These are phyloP conservation scores for Closterium sp. DNA, from an alignment of 139 green algal species.

Conservation along the genomic window DNA sequence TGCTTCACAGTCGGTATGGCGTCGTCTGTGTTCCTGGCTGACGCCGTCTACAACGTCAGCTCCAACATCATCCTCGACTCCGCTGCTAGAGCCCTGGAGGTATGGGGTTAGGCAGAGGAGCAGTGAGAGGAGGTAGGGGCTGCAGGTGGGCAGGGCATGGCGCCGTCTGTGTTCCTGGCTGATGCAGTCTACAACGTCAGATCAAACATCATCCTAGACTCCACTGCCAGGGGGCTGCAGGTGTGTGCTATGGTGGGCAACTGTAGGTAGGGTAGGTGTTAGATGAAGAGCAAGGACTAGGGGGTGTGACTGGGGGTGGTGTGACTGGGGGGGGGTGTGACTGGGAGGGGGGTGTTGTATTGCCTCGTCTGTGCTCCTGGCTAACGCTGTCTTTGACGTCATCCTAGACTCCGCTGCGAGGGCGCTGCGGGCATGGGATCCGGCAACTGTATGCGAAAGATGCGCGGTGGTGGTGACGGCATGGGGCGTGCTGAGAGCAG, in stretches of 20 bases:
- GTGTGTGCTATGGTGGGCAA: neutral
- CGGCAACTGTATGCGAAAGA: no score
- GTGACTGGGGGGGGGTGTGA: neutral
- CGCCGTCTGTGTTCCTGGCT: constrained; percentile 77
- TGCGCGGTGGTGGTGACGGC: neutral
- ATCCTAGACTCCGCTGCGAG: constrained; percentile 88
- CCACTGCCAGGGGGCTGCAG: constrained; percentile 69
- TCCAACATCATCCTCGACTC: constrained; percentile 96
- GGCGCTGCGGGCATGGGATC: constrained; percentile 57
- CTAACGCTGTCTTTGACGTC: constrained; percentile 84
- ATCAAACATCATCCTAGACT: constrained; percentile 95
- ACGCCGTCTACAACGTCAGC: constrained; percentile 87
- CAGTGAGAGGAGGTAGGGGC: neutral
- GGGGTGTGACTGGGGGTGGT: neutral
- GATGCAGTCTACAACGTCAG: constrained; percentile 88
- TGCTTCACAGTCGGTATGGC: constrained; percentile 96
- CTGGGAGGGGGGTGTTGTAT: constrained; percentile 28
- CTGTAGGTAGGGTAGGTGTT: neutral
- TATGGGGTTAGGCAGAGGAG: neutral
- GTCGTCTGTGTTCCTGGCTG: constrained; percentile 81
- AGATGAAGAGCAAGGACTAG: neutral
- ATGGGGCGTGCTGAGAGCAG: neutral
- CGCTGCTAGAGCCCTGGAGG: constrained; percentile 68
- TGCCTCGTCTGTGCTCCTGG: constrained; percentile 86
- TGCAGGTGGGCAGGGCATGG: no score